Evolutionary conservation across 2,329 filamentous ascomycete species (phyloP).

Genomic region (Chrysoporthe puriensis): DNA sequence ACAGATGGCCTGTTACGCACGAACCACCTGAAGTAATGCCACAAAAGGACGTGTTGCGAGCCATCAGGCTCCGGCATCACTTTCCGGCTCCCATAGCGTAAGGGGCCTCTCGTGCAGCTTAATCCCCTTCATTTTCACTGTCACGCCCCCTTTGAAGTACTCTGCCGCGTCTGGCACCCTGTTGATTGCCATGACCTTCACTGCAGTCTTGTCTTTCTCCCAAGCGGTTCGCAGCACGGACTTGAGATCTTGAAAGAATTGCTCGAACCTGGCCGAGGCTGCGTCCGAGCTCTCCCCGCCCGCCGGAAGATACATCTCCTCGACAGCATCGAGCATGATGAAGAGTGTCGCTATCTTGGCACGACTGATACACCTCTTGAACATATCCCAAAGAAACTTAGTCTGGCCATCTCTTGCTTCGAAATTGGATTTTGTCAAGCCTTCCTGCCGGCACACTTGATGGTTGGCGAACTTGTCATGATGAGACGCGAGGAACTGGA

Average conservation of each 20-base stretch:
- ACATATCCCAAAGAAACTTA: background rate
- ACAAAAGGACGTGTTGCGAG: background rate
- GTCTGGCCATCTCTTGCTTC: background rate
- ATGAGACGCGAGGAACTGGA: background rate
- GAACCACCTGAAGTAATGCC: background rate
- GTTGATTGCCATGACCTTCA: background rate
- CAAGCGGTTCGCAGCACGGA: background rate
- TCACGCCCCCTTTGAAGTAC: background rate
- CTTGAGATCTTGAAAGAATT: background rate
- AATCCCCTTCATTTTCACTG: background rate
- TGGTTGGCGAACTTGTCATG: background rate
- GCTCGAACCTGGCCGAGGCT: background rate
- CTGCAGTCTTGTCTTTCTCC: too few species aligned
- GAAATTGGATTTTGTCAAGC: background rate
- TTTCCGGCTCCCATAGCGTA: background rate
- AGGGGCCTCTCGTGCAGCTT: background rate
- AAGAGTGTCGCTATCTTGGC: background rate
- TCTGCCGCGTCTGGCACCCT: background rate
- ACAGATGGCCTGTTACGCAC: background rate
- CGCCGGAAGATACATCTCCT: too few species aligned
- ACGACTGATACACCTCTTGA: background rate
- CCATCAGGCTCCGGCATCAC: background rate
- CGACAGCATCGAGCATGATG: background rate
- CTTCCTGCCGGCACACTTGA: background rate
- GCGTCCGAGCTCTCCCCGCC: too few species aligned